Evolutionary conservation across 139 green algal species (phyloP).

Genomic region (Trebouxia sp.): DNA sequence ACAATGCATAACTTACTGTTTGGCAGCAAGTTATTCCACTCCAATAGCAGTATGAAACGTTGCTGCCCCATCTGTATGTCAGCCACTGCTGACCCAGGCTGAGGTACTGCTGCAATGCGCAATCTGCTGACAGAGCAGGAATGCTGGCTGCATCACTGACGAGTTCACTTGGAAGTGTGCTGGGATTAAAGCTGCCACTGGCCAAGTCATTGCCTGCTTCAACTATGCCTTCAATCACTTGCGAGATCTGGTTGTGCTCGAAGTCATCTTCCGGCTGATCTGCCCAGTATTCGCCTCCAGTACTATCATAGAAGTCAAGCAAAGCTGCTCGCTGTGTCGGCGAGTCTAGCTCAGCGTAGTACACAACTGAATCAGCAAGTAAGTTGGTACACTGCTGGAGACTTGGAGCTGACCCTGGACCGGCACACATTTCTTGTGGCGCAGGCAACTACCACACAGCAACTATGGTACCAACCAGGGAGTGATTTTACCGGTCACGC

Average conservation of each 20-base stretch:
- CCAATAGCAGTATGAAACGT: not conserved
- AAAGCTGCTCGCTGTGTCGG: not conserved
- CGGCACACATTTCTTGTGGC: too few species aligned
- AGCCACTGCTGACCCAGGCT: not conserved
- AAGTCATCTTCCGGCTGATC: not conserved
- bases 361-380: not conserved
- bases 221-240: not conserved
- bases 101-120: not conserved
- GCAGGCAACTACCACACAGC: not conserved
- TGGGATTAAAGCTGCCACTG: not conserved
- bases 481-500: not conserved
- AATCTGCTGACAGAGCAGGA: not conserved
- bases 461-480: not conserved
- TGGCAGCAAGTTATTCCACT: not conserved
- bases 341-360: not conserved
- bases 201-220: not conserved
- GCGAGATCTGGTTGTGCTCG: not conserved
- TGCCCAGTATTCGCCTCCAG: not conserved
- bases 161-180: not conserved
- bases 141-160: constrained; percentile 11
- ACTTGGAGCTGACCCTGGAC: not conserved
- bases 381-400: not conserved
- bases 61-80: not conserved
- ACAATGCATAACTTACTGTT: too few species aligned
- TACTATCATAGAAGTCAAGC: not conserved